Evolutionary conservation across 139 green algal genomes (phyloP).

Genomic region (Closterium sp.): DNA sequence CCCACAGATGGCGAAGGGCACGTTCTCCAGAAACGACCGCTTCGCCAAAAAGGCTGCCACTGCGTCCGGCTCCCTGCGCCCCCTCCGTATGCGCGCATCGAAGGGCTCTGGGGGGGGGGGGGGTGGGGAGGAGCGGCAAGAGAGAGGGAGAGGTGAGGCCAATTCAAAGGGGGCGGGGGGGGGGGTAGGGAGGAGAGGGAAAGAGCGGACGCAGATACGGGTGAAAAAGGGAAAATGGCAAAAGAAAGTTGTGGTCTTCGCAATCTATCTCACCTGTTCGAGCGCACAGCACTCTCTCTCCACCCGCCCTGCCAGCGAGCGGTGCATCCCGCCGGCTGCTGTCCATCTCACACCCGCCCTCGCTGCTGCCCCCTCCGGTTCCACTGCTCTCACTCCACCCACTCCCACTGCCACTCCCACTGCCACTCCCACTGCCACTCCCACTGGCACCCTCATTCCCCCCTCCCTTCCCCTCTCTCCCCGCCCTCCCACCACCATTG

Average conservation of each 20-base stretch:
- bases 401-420: background rate
- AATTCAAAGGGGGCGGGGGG: background rate
- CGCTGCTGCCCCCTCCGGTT: background rate
- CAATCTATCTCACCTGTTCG: background rate
- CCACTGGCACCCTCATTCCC: background rate
- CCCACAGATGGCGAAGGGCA: constrained; percentile 37
- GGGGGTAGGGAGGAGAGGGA: too few relatives aligned
- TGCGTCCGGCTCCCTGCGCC: constrained; percentile 31
- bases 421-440: background rate
- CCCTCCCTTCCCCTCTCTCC: background rate
- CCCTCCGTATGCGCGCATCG: constrained; percentile 11
- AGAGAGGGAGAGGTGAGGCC: background rate
- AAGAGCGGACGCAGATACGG: background rate
- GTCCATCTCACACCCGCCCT: background rate
- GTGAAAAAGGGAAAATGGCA: background rate
- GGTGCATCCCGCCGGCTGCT: background rate
- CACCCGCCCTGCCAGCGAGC: background rate
- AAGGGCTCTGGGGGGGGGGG: constrained; percentile 42
- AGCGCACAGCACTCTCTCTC: background rate
- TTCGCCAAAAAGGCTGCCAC: constrained; percentile 36
- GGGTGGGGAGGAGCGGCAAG: background rate
- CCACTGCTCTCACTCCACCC: background rate
- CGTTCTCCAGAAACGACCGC: constrained; percentile 38
- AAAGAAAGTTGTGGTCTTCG: background rate
- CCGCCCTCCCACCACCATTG: background rate